Percentiles rank a stretch among this genome's conserved stretches.
phyloP scores from a whole-genome alignment of 345 rosid genomes.

The Schrenkiella parvula region DNA sequence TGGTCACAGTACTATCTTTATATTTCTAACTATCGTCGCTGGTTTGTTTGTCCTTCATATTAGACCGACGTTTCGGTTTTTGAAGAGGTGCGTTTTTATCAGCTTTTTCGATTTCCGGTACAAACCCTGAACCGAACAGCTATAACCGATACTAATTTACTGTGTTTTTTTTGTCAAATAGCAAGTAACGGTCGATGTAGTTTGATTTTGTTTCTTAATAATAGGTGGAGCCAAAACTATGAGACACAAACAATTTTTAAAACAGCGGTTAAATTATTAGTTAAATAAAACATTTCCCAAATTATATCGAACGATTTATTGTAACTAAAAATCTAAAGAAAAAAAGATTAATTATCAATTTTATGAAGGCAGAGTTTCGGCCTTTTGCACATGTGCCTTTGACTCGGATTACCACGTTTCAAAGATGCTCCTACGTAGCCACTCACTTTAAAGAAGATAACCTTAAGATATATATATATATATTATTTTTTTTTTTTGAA shows the following conservation, averaged over 20 bases:
- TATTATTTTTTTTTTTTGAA: no score
- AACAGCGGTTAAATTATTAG: no score
- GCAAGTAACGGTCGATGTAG: background rate
- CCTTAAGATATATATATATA: background rate
- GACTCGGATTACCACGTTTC: constrained; percentile 8
- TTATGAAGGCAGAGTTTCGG: background rate
- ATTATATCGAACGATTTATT: no score
- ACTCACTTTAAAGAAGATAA: background rate
- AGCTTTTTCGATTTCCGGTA: background rate
- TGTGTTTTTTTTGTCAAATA: background rate
- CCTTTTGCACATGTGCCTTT: background rate
- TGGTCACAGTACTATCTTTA: background rate
- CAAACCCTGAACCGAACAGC: background rate
- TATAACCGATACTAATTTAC: background rate
- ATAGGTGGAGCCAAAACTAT: background rate
- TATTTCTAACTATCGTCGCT: background rate
- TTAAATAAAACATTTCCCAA: no score
- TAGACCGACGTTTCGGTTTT: constrained; percentile 15
- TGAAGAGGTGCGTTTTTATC: background rate
- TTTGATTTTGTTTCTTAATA: background rate
- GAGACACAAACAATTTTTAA: background rate
- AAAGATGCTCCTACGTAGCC: constrained; percentile 13
- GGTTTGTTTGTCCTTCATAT: background rate
- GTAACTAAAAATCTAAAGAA: no score
- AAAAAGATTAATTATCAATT: no score